These are phyloP conservation scores for Emergomyces orientalis DNA, from an alignment of 2,329 filamentous ascomycete species.

Conservation along the genomic window DNA sequence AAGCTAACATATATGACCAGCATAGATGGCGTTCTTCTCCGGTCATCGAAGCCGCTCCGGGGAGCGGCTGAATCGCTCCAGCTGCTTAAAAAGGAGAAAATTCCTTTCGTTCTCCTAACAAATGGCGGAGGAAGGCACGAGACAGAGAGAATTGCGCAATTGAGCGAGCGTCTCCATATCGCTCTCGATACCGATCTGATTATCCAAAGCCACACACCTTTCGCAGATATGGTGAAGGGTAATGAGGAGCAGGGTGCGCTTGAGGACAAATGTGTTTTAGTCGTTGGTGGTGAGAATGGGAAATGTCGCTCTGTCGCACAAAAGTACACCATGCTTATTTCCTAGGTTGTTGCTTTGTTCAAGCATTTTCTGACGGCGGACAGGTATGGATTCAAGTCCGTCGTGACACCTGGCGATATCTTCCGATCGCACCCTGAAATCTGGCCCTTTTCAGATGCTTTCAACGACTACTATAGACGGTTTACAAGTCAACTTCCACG, in stretches of 20 bases:
- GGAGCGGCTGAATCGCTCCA: conserved; percentile 65
- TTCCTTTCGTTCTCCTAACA: conserved; percentile 90
- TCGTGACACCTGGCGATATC: conserved; percentile 80
- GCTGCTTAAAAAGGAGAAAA: conserved; percentile 61
- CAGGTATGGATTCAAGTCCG: conserved; percentile 66
- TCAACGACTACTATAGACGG: conserved; percentile 52
- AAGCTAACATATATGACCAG: conserved; percentile 29
- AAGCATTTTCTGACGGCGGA: background rate
- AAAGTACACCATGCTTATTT: conserved; percentile 33
- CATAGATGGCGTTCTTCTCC: conserved; percentile 92
- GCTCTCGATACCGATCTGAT: conserved; percentile 60
- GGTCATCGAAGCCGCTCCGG: conserved; percentile 67
- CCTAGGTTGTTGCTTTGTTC: background rate
- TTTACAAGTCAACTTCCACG: conserved; percentile 31
- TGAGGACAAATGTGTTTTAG: conserved; percentile 58
- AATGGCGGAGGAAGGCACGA: conserved; percentile 90
- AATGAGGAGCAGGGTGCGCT: conserved; percentile 45
- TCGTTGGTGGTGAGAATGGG: conserved; percentile 60
- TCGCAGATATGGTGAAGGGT: conserved; percentile 58
- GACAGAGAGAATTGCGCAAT: conserved; percentile 58
- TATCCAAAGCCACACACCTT: conserved; percentile 86
- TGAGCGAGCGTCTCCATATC: conserved; percentile 57
- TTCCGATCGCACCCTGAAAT: conserved; percentile 62
- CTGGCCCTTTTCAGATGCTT: conserved; percentile 71
- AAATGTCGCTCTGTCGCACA: conserved; percentile 65